These are phyloP conservation scores for Hyphodiscus hymeniophilus DNA, from an alignment of 495 filamentous ascomycete species.

Conservation along the genomic window DNA sequence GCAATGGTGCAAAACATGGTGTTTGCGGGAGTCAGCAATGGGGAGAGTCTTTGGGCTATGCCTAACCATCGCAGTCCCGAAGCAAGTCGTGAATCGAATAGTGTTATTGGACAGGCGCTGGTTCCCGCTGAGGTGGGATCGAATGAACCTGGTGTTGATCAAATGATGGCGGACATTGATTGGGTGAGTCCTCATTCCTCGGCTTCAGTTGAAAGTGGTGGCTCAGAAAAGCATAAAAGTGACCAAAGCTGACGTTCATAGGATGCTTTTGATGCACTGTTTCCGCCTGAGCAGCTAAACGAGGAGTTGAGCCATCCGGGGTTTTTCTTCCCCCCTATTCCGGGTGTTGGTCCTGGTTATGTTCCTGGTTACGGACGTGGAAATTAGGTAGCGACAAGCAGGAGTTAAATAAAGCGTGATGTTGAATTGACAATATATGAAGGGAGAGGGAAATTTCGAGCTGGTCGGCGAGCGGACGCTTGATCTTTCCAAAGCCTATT, in stretches of 20 bases:
- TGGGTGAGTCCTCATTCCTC: conserved; percentile 12
- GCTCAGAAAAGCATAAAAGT: neutral
- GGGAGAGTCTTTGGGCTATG: conserved; percentile 18
- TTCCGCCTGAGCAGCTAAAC: conserved; percentile 17
- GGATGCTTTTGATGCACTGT: conserved; percentile 24
- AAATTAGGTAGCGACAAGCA: too few species aligned
- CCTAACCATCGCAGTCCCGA: conserved; percentile 18
- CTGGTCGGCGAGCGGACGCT: too few species aligned
- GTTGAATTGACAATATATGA: too few species aligned
- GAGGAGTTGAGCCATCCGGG: conserved; percentile 2
- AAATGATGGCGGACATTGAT: conserved; percentile 24
- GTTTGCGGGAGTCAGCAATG: conserved; percentile 11
- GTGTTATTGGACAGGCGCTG: neutral
- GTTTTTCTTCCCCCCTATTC: neutral
- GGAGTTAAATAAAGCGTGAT: too few species aligned
- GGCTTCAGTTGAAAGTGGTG: too few species aligned
- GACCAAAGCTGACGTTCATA: neutral
- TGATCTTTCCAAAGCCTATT: too few species aligned
- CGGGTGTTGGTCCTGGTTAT: conserved; percentile 1
- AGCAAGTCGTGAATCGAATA: conserved; percentile 12
- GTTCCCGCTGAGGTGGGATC: neutral
- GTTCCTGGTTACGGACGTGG: too few species aligned
- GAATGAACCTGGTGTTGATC: conserved; percentile 5
- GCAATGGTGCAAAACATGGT: conserved; percentile 3
- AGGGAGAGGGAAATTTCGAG: too few species aligned